phyloP scores from a whole-genome alignment of 345 rosid species.

The Mangifera indica region DNA sequence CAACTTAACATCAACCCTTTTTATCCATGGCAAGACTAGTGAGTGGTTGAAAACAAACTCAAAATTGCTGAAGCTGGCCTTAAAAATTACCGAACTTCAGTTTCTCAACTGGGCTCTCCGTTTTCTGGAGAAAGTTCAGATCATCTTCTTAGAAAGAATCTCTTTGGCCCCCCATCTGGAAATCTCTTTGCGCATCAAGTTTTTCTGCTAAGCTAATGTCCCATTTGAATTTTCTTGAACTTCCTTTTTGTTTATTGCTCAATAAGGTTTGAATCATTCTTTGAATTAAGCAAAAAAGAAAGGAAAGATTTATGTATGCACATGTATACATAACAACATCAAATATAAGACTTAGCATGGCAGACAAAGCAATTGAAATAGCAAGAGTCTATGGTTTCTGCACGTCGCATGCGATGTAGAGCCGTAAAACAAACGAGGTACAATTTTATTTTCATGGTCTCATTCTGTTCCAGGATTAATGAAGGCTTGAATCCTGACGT shows the following conservation, averaged over 20 bases:
- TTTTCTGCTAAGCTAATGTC: no score
- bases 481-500: not conserved
- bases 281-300: not conserved
- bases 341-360: no score
- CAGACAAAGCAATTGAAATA: conserved; percentile 26
- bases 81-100: conserved; percentile 28
- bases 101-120: conserved; percentile 43
- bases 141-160: not conserved
- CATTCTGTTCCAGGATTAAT: not conserved
- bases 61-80: not conserved
- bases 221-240: conserved; percentile 5
- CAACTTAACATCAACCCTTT: no score
- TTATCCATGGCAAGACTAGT: not conserved
- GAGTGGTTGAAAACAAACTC: not conserved
- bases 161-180: not conserved
- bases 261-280: not conserved
- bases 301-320: no score
- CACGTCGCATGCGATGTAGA: conserved; percentile 33
- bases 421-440: conserved; percentile 47
- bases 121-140: conserved; percentile 44
- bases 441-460: not conserved
- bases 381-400: conserved; percentile 39
- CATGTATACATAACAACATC: no score
- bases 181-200: conserved; percentile 27
- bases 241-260: not conserved